Evolutionary conservation across 208 protist genomes (phyloP), one percentile per base, ranked within the genome.

Genomic region (Acanthamoeba royreba): DNA sequence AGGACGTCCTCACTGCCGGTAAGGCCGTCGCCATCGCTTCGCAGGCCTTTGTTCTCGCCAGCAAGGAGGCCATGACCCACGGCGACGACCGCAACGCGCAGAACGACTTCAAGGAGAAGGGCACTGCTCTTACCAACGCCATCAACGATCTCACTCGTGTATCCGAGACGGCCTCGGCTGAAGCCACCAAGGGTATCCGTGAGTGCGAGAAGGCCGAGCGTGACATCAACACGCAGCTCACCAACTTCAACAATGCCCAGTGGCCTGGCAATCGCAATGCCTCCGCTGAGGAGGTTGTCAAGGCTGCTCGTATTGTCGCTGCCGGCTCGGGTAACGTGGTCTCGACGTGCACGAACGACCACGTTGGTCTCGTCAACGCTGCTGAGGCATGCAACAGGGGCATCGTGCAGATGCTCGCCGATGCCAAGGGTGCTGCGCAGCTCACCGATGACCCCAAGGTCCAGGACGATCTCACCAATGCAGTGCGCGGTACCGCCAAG

Each of bases 21-120:
- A 92, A 92, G 61, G 86, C 86, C 49, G 61, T 53, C 5, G 86
- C 86, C 5, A 92, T 92, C 40, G 86, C 86, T 4, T 92, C 86
- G 38, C 86, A 92, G 58, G 31, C 86, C 15, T 92, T 19, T 31
- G 61, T 92, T 9, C 52, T 92, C 8, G 58, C 55, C 15, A 92
- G 86, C 86, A 92, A 92, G 86, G 86, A 92, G 86, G 86, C 86
- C 61, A 74, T 92, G 53, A 92, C 86, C 31, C 81, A 63, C 49
- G 49, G 49, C 45, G 81, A 88, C 52, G 55, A 92, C 55, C 42
- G 86, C 58, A 40, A 72, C 28, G 86, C 86, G 8, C 86, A 92
- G 86, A 40, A 19, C 25, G 58, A 92, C 43, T 53, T 92, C 55
- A 74, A 47, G 55, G 86, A 92, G 55, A 77, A 66, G 49, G 35